Conservation (phyloP, 305 asterid genomes). For the Caryopteris hybrid region DNA sequence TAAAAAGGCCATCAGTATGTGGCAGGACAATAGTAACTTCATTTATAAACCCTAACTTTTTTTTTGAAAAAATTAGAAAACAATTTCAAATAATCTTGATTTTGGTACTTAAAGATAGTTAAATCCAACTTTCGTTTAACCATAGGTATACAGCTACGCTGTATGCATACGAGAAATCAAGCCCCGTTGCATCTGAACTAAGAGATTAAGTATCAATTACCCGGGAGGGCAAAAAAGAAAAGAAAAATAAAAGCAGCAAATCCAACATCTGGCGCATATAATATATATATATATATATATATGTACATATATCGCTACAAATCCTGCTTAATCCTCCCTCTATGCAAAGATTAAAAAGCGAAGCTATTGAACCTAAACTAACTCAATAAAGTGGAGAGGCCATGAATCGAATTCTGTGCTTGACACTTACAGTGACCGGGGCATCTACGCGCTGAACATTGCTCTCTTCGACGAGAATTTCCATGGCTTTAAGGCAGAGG, state of each 20-base stretch:
- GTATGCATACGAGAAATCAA: not conserved
- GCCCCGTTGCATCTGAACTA: not conserved
- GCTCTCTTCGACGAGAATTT: slow-evolving; percentile 94
- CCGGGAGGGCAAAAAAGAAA: not conserved
- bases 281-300: too few species aligned
- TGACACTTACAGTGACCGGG: slow-evolving; percentile 65
- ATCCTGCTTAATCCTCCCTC: too few species aligned
- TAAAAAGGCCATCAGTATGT: not conserved
- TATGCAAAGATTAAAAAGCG: not conserved
- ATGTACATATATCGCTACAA: too few species aligned
- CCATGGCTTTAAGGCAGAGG: slow-evolving; percentile 93
- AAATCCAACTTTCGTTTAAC: not conserved
- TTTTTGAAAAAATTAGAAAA: too few species aligned
- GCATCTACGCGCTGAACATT: slow-evolving; percentile 94
- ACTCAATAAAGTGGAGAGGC: not conserved
- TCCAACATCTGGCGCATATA: not conserved
- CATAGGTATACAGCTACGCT: not conserved
- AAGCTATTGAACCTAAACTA: not conserved
- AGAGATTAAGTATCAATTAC: not conserved
- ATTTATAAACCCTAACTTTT: not conserved
- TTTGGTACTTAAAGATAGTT: not conserved
- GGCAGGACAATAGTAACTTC: not conserved
- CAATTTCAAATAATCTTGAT: not conserved
- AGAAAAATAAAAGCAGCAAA: not conserved
- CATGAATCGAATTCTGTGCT: not conserved